phyloP scores from a whole-genome alignment of 176 grass and related monocot genomes.

The Saccharum spontaneum region DNA sequence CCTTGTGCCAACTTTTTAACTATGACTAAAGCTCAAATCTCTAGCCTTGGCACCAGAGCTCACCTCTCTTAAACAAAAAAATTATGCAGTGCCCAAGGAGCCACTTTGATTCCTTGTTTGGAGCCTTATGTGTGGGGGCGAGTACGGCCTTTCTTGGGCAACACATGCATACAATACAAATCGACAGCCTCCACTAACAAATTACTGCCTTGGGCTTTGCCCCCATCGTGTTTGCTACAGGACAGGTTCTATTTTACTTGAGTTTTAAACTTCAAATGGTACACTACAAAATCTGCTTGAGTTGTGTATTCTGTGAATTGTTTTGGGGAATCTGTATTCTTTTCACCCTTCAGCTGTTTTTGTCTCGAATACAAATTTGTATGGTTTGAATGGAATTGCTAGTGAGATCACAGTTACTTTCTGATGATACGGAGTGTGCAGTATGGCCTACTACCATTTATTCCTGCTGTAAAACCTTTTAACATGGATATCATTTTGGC shows the following conservation, averaged over 20 bases:
- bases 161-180: constrained; percentile 63
- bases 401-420: background rate
- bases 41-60: constrained; percentile 68
- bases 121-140: constrained; percentile 67
- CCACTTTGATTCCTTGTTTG: constrained; percentile 80
- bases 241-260: constrained; percentile 47
- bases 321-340: constrained; percentile 29
- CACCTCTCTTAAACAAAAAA: constrained; percentile 53
- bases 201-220: constrained; percentile 60
- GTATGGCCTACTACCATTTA: constrained; percentile 1
- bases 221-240: constrained; percentile 45
- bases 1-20: constrained; percentile 64
- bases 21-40: constrained; percentile 67
- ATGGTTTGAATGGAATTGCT: constrained; percentile 11
- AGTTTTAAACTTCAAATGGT: constrained; percentile 49
- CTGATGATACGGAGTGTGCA: background rate
- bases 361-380: constrained; percentile 23
- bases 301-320: constrained; percentile 29
- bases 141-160: constrained; percentile 65
- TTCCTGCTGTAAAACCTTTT: constrained; percentile 13
- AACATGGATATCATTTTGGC: constrained; percentile 10
- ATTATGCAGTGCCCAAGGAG: constrained; percentile 48
- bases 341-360: constrained; percentile 38
- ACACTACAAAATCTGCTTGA: constrained; percentile 20
- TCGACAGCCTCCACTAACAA: constrained; percentile 52